Base-by-base conservation (phyloP, 139 green algal species). In the Limnomonas spitsbergensis region DNA sequence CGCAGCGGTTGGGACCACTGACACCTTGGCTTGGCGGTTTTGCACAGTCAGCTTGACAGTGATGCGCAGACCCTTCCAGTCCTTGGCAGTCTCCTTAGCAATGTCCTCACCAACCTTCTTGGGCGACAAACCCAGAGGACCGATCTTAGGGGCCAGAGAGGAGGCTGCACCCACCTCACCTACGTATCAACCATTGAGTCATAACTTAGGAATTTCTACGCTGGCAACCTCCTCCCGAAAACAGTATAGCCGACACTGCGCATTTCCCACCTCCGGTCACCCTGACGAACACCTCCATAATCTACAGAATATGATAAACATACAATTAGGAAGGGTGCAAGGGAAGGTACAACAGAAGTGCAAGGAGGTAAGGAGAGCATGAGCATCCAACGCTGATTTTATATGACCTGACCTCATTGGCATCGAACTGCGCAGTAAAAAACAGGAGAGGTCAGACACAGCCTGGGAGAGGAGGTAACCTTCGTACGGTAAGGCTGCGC, bases 81-180 rank as follows among this genome's bases (percentile, higher is more conserved):
- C 96, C 90, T 99, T 99, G 68, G 88, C 90, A 31, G 96, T 99
- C 85, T 97, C 95, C 93, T 99, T 99, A 80, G 96, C 96, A 88
- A 99, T 99, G 79, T 99, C 96, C 84, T 99, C 96, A 90, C 96
- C 96, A 85, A 99, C 93, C 93, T 99, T 99, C 91, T 99, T 99
- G 66, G 96, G 96, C 35, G 96, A 99, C 61, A 99, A 91, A 92
- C 96, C 96, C 71, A 99, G 93, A 38, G 96, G 96, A 90, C 96
- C 96, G 77, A 99, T 98, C 92, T 99, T 99, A 40, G 96, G 96
- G 14, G 96, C 96, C 26, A 99, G 88, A 0, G 96, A 99, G 2
- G 94, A 99, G 36, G 96, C 96, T 56, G 96, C 96, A 83, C 96
- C 96, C 4, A 99, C 95, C 85, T 99, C 96, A 38, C 70, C 70